Evolutionary conservation across 805 yeast genomes (phyloP).

Genomic region (Candida ovalis): DNA sequence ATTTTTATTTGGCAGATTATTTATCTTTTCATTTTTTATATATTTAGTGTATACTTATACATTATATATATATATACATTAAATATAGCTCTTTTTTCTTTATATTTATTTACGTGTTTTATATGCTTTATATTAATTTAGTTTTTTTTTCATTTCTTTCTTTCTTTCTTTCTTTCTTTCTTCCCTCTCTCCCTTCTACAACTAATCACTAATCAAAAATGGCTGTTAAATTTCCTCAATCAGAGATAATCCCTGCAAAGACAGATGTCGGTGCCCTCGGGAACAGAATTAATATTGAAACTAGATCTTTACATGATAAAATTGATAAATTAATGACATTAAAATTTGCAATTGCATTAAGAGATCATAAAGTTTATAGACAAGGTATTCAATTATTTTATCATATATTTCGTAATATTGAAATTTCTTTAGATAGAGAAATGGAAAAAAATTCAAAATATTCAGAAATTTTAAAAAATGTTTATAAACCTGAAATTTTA

Average conservation of each 20-base stretch:
- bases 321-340: constrained; percentile 66
- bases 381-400: constrained; percentile 76
- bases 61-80: too few relatives aligned
- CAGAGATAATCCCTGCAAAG: constrained; percentile 67
- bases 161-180: background rate
- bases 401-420: constrained; percentile 65
- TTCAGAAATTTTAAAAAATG: constrained; percentile 46
- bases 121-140: too few relatives aligned
- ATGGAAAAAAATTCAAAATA: constrained; percentile 36
- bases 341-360: constrained; percentile 68
- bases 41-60: too few relatives aligned
- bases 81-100: too few relatives aligned
- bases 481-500: constrained; percentile 70
- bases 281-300: constrained; percentile 72
- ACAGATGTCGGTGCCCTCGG: constrained; percentile 81
- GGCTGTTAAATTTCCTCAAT: constrained; percentile 11
- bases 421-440: constrained; percentile 46
- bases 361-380: constrained; percentile 72
- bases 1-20: too few relatives aligned
- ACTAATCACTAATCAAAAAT: background rate
- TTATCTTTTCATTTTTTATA: too few relatives aligned
- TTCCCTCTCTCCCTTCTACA: background rate
- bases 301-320: constrained; percentile 61
- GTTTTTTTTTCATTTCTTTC: background rate
- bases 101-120: too few relatives aligned